Evolutionary conservation across 805 yeast genomes (phyloP).

Genomic region (Candida broadrunensis): DNA sequence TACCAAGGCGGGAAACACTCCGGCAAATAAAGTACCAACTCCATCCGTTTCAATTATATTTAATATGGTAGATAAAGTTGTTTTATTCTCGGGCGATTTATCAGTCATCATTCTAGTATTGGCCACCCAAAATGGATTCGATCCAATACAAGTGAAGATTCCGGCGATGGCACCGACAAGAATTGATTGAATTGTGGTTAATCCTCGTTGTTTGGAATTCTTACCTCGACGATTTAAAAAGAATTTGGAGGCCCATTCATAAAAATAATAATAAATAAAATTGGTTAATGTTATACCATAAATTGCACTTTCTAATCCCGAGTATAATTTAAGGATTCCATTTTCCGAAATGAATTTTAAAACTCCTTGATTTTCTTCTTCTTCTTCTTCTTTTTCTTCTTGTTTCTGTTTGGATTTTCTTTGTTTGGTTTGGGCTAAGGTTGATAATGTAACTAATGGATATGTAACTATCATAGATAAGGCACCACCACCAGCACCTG

Average conservation of each 20-base stretch:
- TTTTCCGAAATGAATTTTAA: constrained; percentile 44
- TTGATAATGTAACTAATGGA: constrained; percentile 83
- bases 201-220: constrained; percentile 26
- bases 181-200: constrained; percentile 66
- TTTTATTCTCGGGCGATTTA: constrained; percentile 21
- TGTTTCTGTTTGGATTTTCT: constrained; percentile 7
- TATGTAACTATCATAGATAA: constrained; percentile 83
- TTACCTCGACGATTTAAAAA: constrained; percentile 27
- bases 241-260: constrained; percentile 62
- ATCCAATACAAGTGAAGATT: constrained; percentile 71
- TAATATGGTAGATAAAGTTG: constrained; percentile 55
- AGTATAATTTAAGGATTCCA: constrained; percentile 68
- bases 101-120: constrained; percentile 83
- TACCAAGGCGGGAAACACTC: constrained; percentile 83
- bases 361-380: constrained; percentile 1
- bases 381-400: constrained; percentile 1
- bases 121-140: constrained; percentile 95
- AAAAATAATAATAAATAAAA: constrained; percentile 86
- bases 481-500: constrained; percentile 94
- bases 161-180: constrained; percentile 85
- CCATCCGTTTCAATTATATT: constrained; percentile 75
- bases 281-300: constrained; percentile 85
- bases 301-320: constrained; percentile 86
- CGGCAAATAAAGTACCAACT: constrained; percentile 68
- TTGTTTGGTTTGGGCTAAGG: constrained; percentile 76